These are phyloP conservation scores for Lasiodiplodia citricola DNA, from an alignment of 2,329 filamentous ascomycete genomes.

Conservation along the genomic window DNA sequence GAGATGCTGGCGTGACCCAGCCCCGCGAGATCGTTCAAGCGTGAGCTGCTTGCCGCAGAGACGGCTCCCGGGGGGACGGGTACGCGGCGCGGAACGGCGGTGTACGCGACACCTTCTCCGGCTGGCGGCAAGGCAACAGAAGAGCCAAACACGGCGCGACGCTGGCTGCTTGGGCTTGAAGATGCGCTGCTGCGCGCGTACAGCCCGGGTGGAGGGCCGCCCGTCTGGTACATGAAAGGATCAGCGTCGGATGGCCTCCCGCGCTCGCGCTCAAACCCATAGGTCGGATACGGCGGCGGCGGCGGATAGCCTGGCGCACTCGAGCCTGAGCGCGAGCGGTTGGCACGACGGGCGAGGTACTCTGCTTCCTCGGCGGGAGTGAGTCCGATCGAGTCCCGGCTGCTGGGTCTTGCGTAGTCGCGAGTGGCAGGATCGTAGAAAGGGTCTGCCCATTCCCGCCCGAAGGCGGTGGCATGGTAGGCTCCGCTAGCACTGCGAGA, in stretches of 20 bases:
- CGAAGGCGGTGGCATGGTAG: background rate
- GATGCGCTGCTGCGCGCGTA: slow-evolving; percentile 29
- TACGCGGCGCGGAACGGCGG: slow-evolving; percentile 42
- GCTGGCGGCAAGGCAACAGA: slow-evolving; percentile 31
- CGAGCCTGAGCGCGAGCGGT: slow-evolving; percentile 33
- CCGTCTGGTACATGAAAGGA: slow-evolving; percentile 30
- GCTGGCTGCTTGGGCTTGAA: slow-evolving; percentile 38
- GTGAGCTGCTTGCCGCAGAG: slow-evolving; percentile 7
- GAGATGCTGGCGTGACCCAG: slow-evolving; percentile 9
- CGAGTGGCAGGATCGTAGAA: slow-evolving; percentile 4
- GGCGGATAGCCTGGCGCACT: background rate
- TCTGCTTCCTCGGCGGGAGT: slow-evolving; percentile 35
- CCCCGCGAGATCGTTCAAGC: background rate
- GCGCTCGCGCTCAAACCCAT: slow-evolving; percentile 29
- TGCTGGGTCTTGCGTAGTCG: slow-evolving; percentile 40
- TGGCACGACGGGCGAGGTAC: slow-evolving; percentile 34
- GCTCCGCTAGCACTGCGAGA: slow-evolving; percentile 43
- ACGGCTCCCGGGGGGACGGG: slow-evolving; percentile 35
- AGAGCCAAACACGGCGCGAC: background rate
- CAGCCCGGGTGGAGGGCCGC: slow-evolving; percentile 35
- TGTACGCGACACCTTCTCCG: slow-evolving; percentile 35
- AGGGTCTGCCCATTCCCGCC: slow-evolving; percentile 3
- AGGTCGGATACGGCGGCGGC: slow-evolving; percentile 33
- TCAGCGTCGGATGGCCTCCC: slow-evolving; percentile 30
- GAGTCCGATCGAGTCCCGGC: slow-evolving; percentile 39